phyloP scores from a whole-genome alignment of 345 rosid species.

The Dovyalis caffra region DNA sequence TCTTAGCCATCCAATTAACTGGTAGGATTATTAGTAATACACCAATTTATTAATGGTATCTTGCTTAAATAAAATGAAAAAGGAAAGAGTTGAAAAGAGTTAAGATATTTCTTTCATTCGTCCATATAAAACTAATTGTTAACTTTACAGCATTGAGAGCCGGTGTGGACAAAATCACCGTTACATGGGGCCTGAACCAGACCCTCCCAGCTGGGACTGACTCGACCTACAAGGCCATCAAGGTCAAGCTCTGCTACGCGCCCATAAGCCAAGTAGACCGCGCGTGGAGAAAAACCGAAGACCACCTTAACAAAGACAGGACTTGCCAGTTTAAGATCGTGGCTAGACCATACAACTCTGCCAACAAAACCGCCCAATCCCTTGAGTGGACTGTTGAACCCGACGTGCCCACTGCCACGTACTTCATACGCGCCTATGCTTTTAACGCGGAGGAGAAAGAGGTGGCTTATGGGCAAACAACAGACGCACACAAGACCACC shows the following conservation, averaged over 20 bases:
- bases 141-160: constrained; percentile 42
- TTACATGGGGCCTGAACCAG: constrained; percentile 57
- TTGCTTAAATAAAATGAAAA: too few species aligned
- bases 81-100: too few species aligned
- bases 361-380: constrained; percentile 27
- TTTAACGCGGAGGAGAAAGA: constrained; percentile 20
- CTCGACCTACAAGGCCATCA: constrained; percentile 44
- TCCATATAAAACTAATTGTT: neutral
- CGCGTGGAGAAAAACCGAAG: constrained; percentile 66
- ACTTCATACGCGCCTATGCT: constrained; percentile 73
- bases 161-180: constrained; percentile 49
- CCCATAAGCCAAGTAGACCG: constrained; percentile 74
- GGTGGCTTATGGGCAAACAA: constrained; percentile 62
- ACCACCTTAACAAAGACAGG: constrained; percentile 54
- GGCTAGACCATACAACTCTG: constrained; percentile 34
- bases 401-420: constrained; percentile 59
- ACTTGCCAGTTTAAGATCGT: constrained; percentile 53
- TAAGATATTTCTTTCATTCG: too few species aligned
- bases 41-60: too few species aligned
- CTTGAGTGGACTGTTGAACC: constrained; percentile 44
- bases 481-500: constrained; percentile 34
- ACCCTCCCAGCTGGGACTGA: constrained; percentile 36
- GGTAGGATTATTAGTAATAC: too few species aligned
- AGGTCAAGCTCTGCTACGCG: constrained; percentile 62
- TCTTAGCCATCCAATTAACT: too few species aligned